Evolutionary conservation across 2,329 filamentous ascomycete species (phyloP).

Genomic region (Aspergillus tubingensis): DNA sequence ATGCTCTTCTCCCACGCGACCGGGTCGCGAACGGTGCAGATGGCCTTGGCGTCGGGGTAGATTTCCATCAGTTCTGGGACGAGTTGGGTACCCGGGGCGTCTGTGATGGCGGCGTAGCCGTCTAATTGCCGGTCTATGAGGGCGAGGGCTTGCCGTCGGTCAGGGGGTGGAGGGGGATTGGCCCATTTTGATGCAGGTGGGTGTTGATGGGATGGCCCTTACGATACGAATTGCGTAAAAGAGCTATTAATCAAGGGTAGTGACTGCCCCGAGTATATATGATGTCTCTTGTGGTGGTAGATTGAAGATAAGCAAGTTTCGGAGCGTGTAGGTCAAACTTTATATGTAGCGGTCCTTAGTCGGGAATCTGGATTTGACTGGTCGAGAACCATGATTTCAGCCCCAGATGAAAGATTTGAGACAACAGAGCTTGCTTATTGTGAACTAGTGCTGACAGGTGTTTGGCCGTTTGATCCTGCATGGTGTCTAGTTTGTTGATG

Average conservation of each 20-base stretch:
- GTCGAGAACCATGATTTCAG: no score
- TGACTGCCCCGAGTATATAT: not conserved
- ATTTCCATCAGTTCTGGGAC: conserved; percentile 50
- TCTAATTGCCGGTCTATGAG: conserved; percentile 21
- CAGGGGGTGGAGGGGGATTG: conserved; percentile 3
- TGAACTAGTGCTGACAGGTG: no score
- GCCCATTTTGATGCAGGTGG: not conserved
- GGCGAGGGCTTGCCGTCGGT: not conserved
- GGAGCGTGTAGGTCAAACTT: no score
- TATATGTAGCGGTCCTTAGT: no score
- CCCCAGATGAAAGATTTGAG: no score
- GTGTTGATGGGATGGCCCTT: not conserved
- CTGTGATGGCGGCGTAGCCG: conserved; percentile 52
- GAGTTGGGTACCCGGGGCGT: conserved; percentile 47
- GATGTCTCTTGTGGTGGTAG: no score
- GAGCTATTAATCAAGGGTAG: no score
- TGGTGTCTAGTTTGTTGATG: no score
- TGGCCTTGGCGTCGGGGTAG: conserved; percentile 53
- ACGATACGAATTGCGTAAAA: not conserved
- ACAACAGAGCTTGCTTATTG: no score
- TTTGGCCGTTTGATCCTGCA: no score
- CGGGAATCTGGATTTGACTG: no score
- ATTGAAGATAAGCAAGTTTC: no score
- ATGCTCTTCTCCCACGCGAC: conserved; percentile 27
- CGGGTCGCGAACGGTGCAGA: conserved; percentile 40